phyloP scores from a whole-genome alignment of 2,329 filamentous ascomycete genomes.

The Hypoxylon sp. region DNA sequence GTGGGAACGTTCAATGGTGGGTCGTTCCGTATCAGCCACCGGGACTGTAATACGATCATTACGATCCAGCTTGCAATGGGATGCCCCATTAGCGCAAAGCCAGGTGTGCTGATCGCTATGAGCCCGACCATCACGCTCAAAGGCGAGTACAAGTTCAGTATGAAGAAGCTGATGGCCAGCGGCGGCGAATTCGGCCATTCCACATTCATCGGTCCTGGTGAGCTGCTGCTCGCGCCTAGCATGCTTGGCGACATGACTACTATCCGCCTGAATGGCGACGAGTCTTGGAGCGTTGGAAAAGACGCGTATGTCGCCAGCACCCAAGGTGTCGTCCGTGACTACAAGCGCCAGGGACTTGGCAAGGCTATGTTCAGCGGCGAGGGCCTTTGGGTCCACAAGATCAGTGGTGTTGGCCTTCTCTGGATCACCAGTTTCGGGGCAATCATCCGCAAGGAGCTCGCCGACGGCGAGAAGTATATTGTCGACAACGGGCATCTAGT shows the following conservation, averaged over 20 bases:
- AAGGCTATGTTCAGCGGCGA: slow-evolving; percentile 97
- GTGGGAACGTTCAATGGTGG: slow-evolving; percentile 98
- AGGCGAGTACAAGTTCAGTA: slow-evolving; percentile 84
- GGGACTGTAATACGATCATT: slow-evolving; percentile 89
- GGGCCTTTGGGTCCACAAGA: slow-evolving; percentile 90
- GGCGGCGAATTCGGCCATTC: slow-evolving; percentile 84
- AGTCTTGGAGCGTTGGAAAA: slow-evolving; percentile 86
- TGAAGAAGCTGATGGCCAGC: slow-evolving; percentile 91
- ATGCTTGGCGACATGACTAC: slow-evolving; percentile 88
- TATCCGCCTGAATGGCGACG: slow-evolving; percentile 77
- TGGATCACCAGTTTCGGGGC: slow-evolving; percentile 96
- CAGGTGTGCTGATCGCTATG: slow-evolving; percentile 96
- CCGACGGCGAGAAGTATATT: slow-evolving; percentile 85
- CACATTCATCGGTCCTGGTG: slow-evolving; percentile 88
- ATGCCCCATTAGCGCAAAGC: slow-evolving; percentile 83
- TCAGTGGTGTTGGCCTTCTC: slow-evolving; percentile 81
- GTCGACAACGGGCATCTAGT: slow-evolving; percentile 94
- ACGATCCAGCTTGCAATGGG: slow-evolving; percentile 92
- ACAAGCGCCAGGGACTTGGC: slow-evolving; percentile 84
- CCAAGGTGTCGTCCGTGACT: slow-evolving; percentile 87
- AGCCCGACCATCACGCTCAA: slow-evolving; percentile 86
- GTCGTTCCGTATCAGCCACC: slow-evolving; percentile 91
- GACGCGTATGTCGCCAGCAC: slow-evolving; percentile 90
- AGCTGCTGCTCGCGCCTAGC: slow-evolving; percentile 84
- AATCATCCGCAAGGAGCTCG: slow-evolving; percentile 89